Base-by-base conservation (phyloP, 257 asterid species). In the Solanum lycopersicoides region DNA sequence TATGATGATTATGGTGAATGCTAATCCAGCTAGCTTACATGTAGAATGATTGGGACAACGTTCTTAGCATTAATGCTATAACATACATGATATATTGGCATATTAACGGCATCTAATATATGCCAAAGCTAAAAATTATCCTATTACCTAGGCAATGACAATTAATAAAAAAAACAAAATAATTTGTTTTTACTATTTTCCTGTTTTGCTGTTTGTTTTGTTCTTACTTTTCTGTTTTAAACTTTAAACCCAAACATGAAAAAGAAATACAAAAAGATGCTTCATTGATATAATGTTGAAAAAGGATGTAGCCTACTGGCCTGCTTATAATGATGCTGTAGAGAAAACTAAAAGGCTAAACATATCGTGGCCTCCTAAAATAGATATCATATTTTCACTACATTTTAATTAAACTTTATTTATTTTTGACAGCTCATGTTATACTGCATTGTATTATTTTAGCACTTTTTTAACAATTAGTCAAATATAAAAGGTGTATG, bases 321-420 rank as follows among this genome's bases (percentile, higher is more conserved):
- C n/a, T 23, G 65, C 65, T 56, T 18, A 18, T 18, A 56, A 56
- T 56, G 65, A 56, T 56, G n/a, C n/a, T 56, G n/a, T 9, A 56
- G 63, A 56, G 20, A 56, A 53, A 53, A 53, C 23, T 16, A 53
- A 37, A 37, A 37, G 2, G 39, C 7, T 35, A 6, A 5, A 35
- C 7, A 35, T 1, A 35, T 35, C 39, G 7, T 35, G 7, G 1
- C 7, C 1, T 5, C 39, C 7, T 35, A 35, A 35, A 35, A 35
- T 35, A 4, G 0, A 35, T 0, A 35, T 35, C 1, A 35, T 5
- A 35, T 37, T 37, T 37, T 37, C 2, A 37, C 2, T 37, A 37
- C 1, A 37, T 37, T 37, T 6, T 37, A 37, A 37, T 0, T 37
- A 6, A 37, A 0, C 0, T 37, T 5, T 37, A 0, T 37, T 6